Percentiles rank a stretch among this genome's conserved stretches.
Conservation (phyloP, 345 rosid species). For the Salix exigua region DNA sequence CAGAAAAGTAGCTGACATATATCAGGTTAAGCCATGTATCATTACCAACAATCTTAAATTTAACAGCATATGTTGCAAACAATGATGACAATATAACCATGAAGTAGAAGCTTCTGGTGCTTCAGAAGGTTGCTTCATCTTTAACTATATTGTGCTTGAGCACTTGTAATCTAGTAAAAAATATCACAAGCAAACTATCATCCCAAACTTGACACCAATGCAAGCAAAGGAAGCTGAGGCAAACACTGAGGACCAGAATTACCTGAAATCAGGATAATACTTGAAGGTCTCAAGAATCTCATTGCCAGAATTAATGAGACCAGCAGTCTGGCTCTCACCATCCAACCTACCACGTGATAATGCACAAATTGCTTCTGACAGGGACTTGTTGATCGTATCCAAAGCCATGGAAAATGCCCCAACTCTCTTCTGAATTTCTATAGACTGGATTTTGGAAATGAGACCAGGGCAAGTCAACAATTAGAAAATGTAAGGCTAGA, state of each 20-base stretch:
- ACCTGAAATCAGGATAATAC: constrained; percentile 89
- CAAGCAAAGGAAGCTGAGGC: neutral
- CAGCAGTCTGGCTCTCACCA: constrained; percentile 86
- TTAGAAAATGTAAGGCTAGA: neutral
- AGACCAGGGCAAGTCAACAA: constrained; percentile 1
- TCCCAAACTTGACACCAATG: neutral
- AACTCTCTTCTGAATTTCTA: constrained; percentile 85
- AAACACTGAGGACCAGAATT: constrained; percentile 10
- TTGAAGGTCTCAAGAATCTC: constrained; percentile 78
- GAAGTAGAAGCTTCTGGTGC: neutral
- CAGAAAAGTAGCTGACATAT: neutral
- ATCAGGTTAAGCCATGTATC: neutral
- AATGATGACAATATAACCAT: neutral
- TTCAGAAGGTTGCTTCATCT: neutral
- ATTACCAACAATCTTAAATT: neutral
- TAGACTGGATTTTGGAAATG: constrained; percentile 44
- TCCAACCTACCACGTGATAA: constrained; percentile 80
- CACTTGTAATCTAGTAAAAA: neutral
- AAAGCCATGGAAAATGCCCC: constrained; percentile 91
- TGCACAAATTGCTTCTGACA: constrained; percentile 84
- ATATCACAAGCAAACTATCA: neutral
- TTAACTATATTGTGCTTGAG: neutral
- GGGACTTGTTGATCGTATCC: constrained; percentile 84
- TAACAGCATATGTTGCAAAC: neutral
- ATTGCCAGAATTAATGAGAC: constrained; percentile 83